Evolutionary conservation across 106 monocot species (phyloP).

Genomic region (Xerophyta viscosa): DNA sequence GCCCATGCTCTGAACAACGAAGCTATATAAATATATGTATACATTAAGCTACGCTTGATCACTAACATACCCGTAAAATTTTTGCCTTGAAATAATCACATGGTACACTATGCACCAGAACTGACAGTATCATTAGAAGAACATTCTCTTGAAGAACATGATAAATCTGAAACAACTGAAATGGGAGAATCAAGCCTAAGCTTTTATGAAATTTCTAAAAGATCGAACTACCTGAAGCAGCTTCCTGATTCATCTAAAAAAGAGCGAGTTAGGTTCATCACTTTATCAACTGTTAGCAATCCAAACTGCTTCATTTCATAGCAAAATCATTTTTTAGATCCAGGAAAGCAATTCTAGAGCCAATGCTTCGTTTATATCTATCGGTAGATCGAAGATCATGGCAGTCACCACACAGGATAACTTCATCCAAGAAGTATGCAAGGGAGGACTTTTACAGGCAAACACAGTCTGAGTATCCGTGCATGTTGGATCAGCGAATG

Average conservation of each 20-base stretch:
- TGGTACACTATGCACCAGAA: background rate
- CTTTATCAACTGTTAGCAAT: conserved; percentile 2
- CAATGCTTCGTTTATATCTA: conserved; percentile 7
- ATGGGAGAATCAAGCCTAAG: conserved; percentile 22
- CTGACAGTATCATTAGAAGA: background rate
- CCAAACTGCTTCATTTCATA: conserved; percentile 8
- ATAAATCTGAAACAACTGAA: background rate
- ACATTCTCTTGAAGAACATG: background rate
- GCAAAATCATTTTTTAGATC: conserved; percentile 5
- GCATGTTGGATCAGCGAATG: conserved; percentile 23
- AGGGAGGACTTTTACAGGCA: conserved; percentile 12
- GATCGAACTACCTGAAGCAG: conserved; percentile 15
- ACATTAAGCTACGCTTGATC: too few relatives aligned
- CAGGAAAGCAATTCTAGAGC: conserved; percentile 16
- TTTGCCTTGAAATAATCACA: too few relatives aligned
- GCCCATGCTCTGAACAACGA: too few relatives aligned
- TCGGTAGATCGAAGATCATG: background rate
- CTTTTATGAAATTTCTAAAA: conserved; percentile 10
- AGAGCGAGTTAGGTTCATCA: conserved; percentile 16
- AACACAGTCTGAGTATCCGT: conserved; percentile 13
- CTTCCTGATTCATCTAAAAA: conserved; percentile 27
- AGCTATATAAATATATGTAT: too few relatives aligned
- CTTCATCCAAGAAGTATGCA: conserved; percentile 42
- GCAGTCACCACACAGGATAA: conserved; percentile 10
- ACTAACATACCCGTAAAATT: too few relatives aligned